Percentiles rank a stretch among this genome's conserved stretches.
phyloP scores from a whole-genome alignment of 1,284 basidiomycete genomes.

The Microbotryum saponariae region DNA sequence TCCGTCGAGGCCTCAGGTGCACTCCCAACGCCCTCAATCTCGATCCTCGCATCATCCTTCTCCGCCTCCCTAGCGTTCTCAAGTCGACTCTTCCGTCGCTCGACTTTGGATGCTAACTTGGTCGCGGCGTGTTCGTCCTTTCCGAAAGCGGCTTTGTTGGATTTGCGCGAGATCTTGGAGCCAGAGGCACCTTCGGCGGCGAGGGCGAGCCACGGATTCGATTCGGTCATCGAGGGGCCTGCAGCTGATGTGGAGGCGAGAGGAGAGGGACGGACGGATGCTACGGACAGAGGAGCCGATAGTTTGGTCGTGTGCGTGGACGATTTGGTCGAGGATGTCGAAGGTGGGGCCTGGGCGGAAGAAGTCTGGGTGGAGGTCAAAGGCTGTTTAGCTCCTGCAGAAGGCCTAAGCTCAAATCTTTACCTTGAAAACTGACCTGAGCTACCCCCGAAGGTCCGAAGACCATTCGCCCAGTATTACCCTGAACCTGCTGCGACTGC shows the following conservation, averaged over 20 bases:
- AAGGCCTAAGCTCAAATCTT: no score
- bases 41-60: slow-evolving; percentile 68
- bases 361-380: slow-evolving; percentile 24
- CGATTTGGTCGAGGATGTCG: slow-evolving; percentile 27
- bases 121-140: slow-evolving; percentile 49
- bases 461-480: slow-evolving; percentile 47
- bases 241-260: slow-evolving; percentile 18
- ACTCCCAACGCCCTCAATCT: slow-evolving; percentile 50
- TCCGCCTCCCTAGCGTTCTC: slow-evolving; percentile 47
- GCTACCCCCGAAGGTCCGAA: slow-evolving; percentile 41
- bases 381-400: background rate
- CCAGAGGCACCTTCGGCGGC: slow-evolving; percentile 36
- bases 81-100: slow-evolving; percentile 21
- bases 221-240: slow-evolving; percentile 21
- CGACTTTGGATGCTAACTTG: slow-evolving; percentile 29
- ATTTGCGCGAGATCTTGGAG: slow-evolving; percentile 49
- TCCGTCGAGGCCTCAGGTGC: slow-evolving; percentile 34
- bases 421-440: slow-evolving; percentile 9
- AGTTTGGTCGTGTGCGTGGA: slow-evolving; percentile 29
- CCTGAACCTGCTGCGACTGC: slow-evolving; percentile 41
- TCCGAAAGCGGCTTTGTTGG: slow-evolving; percentile 59
- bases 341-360: slow-evolving; percentile 17
- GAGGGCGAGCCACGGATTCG: slow-evolving; percentile 65
- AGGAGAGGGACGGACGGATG: slow-evolving; percentile 17
- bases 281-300: slow-evolving; percentile 16